Evolutionary conservation across 108 stramenopile species (phyloP), one percentile per base, ranked within the genome.

Genomic region (Pseudonitzschia pungens): DNA sequence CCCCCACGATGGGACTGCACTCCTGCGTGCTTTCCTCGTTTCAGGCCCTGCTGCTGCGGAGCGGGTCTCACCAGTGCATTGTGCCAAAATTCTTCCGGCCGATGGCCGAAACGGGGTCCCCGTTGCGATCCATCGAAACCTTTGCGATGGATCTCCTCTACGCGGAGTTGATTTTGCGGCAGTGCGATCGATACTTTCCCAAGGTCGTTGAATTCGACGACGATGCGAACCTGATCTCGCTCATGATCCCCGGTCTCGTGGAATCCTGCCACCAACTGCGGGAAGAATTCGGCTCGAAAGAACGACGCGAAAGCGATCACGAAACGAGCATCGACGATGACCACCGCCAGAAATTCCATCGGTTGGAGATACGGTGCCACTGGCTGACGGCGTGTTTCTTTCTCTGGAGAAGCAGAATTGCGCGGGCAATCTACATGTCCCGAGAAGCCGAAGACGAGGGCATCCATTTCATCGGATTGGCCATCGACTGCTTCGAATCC

Each of bases 311-410:
- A 29, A 51, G 2, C 41, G 69, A 1, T 68, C 78, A 15, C 5
- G 10, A 4, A 4, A 40, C 45, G 16, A 41, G 7, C 31, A 36
- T 33, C 12, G 12, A 40, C n/a, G 31, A 55, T 28, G n/a, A 27
- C 14, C 22, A 56, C 43, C 8, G 24, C 52, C 22, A 45, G 69
- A 50, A 69, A 27, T 43, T 64, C n/a, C 28, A 36, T 22, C 69
- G 76, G 41, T 66, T 92, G 27, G 71, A 84, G 69, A 73, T 72
- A 45, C 71, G 94, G 44, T 83, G 71, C 55, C 65, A 83, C 63
- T 95, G 94, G 94, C 78, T 95, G 12, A 81, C 80, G 10, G 81
- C 84, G 29, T 67, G 73, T 4, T 89, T 81, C 58, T 89, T 80
- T 65, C 73, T 91, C 16, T 92, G 91, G 91, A 43, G 84, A 40